Evolutionary conservation across 1,139 yeast genomes (phyloP).

Genomic region (Dujonia santamariae): DNA sequence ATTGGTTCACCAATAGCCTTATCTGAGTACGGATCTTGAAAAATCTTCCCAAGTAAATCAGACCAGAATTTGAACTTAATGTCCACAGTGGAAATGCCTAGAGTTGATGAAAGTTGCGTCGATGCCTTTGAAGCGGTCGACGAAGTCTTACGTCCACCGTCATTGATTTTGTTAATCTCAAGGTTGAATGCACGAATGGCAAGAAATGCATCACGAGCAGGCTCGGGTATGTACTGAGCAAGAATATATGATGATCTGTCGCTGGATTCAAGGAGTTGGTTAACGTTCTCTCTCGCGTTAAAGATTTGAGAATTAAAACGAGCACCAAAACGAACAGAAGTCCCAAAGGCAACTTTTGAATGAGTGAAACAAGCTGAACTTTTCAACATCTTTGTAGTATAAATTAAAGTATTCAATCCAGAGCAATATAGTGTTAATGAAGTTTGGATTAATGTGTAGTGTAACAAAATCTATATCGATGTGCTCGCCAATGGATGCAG

Average conservation of each 20-base stretch:
- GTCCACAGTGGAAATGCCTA: constrained; percentile 48
- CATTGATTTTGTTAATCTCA: constrained; percentile 61
- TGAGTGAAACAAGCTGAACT: no score
- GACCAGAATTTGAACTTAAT: constrained; percentile 64
- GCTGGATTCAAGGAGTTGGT: constrained; percentile 34
- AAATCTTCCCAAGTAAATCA: constrained; percentile 45
- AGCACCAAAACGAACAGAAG: no score
- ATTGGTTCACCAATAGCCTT: constrained; percentile 60
- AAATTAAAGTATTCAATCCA: no score
- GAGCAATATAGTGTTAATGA: no score
- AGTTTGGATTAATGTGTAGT: no score
- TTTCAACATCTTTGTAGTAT: no score
- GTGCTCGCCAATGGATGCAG: no score
- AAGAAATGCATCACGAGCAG: constrained; percentile 61
- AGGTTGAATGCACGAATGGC: constrained; percentile 69
- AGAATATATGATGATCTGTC: constrained; percentile 69
- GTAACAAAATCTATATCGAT: no score
- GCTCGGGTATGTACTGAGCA: constrained; percentile 68
- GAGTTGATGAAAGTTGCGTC: constrained; percentile 22
- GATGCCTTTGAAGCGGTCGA: constrained; percentile 33
- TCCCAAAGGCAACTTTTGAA: no score
- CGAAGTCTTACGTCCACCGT: constrained; percentile 36
- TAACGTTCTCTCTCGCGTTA: constrained; percentile 44
- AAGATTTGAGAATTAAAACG: constrained; percentile 23
- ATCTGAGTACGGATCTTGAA: constrained; percentile 36